Percentiles rank a stretch among this genome's conserved stretches.
Conservation (phyloP, 2,329 filamentous ascomycete species). For the Fusarium nurragi region DNA sequence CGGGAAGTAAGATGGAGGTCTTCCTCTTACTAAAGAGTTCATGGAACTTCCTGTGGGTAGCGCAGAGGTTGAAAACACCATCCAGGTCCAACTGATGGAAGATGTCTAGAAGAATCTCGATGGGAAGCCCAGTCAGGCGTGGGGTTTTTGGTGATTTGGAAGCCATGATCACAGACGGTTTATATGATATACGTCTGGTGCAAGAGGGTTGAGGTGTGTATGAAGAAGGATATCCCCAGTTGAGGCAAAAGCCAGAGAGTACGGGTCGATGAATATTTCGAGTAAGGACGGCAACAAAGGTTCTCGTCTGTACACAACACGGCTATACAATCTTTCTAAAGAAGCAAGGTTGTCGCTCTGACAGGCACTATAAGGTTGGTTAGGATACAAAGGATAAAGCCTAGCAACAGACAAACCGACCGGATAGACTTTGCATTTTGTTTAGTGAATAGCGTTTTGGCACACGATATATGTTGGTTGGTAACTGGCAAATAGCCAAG, state of each 20-base stretch:
- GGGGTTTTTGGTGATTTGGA: conserved; percentile 12
- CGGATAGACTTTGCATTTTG: conserved; percentile 33
- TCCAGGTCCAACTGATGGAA: conserved; percentile 56
- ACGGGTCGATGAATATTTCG: conserved; percentile 2
- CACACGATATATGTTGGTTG: background rate
- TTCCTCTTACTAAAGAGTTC: conserved; percentile 55
- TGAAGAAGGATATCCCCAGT: background rate
- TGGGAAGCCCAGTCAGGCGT: conserved; percentile 50
- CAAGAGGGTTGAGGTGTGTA: background rate
- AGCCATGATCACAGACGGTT: conserved; percentile 30
- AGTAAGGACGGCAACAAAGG: background rate
- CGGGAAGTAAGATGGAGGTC: conserved; percentile 53
- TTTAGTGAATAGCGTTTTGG: background rate
- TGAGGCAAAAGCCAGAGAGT: conserved; percentile 1
- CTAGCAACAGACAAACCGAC: conserved; percentile 13
- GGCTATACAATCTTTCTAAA: conserved; percentile 7
- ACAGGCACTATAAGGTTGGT: conserved; percentile 7
- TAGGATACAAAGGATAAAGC: background rate
- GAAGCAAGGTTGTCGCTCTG: conserved; percentile 13
- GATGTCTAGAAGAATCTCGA: conserved; percentile 60
- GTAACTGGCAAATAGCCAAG: background rate
- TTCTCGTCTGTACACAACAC: conserved; percentile 4
- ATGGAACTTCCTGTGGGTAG: conserved; percentile 51
- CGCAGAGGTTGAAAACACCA: conserved; percentile 53
- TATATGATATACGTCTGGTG: background rate